These are phyloP conservation scores for Xylariales sp. DNA, from an alignment of 2,329 filamentous ascomycete genomes.

Conservation along the genomic window DNA sequence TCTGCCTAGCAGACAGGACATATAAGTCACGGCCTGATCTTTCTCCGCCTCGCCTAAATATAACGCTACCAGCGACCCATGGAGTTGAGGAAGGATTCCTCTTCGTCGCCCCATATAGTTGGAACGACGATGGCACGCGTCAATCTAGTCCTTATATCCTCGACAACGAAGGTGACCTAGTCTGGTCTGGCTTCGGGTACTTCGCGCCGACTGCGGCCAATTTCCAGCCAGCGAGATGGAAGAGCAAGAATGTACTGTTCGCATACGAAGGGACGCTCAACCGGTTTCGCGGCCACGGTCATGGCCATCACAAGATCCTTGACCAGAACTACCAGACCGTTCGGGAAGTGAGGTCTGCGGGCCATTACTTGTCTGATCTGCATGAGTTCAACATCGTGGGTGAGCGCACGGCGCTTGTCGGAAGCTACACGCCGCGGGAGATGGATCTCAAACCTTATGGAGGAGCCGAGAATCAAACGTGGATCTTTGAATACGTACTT, in stretches of 20 bases:
- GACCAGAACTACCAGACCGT: constrained; percentile 5
- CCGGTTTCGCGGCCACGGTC: neutral
- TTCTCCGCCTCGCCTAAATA: constrained; percentile 1
- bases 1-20: constrained; percentile 1
- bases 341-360: constrained; percentile 1
- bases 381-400: constrained; percentile 7
- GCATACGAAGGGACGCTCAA: constrained; percentile 6
- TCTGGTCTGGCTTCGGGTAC: constrained; percentile 5
- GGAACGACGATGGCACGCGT: neutral
- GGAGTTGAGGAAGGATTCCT: constrained; percentile 2
- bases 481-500: constrained; percentile 2
- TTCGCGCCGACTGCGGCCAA: neutral
- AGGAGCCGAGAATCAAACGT: neutral
- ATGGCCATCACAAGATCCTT: constrained; percentile 5
- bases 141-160: constrained; percentile 3
- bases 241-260: neutral
- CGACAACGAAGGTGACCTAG: neutral
- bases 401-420: neutral
- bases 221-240: constrained; percentile 2
- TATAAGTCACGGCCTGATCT: constrained; percentile 4
- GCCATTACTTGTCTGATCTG: constrained; percentile 2
- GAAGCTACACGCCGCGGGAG: constrained; percentile 3
- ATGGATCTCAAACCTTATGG: neutral
- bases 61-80: neutral
- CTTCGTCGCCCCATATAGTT: constrained; percentile 6